A percentile compares a stretch with the other conserved stretches of the same genome.
These are phyloP conservation scores for Pestalotiopsis sp. DNA, from an alignment of 2,329 filamentous ascomycete species.

Conservation along the genomic window DNA sequence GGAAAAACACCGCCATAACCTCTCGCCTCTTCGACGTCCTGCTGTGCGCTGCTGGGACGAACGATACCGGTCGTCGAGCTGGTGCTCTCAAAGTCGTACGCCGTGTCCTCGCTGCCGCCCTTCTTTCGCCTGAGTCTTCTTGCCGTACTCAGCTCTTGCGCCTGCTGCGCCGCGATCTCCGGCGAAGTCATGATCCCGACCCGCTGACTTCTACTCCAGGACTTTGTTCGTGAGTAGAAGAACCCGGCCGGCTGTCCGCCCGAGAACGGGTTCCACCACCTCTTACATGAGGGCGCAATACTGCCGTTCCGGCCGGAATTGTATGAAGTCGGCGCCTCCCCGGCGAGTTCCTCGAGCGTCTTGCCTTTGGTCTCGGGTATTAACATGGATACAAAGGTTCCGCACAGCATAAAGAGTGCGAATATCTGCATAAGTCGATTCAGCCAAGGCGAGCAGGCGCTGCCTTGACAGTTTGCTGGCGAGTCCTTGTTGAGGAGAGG, in stretches of 20 bases:
- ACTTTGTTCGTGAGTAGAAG: slow-evolving; percentile 39
- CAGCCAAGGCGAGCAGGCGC: slow-evolving; percentile 59
- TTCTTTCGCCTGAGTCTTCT: slow-evolving; percentile 19
- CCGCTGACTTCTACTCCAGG: slow-evolving; percentile 28
- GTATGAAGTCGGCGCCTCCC: slow-evolving; percentile 64
- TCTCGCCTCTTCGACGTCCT: slow-evolving; percentile 3
- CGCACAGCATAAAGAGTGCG: slow-evolving; percentile 78
- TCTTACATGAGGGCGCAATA: slow-evolving; percentile 36
- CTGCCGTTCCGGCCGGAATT: slow-evolving; percentile 54
- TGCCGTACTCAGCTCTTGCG: slow-evolving; percentile 20
- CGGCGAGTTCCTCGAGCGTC: slow-evolving; percentile 71
- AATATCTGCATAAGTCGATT: slow-evolving; percentile 78
- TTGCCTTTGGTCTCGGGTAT: slow-evolving; percentile 77
- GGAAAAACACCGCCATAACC: slow-evolving; percentile 29
- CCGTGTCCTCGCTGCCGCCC: slow-evolving; percentile 11
- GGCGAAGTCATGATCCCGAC: slow-evolving; percentile 47
- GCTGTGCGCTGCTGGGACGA: slow-evolving; percentile 10
- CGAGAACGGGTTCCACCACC: slow-evolving; percentile 47
- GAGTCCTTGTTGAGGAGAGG: slow-evolving; percentile 62
- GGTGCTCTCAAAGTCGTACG: slow-evolving; percentile 22
- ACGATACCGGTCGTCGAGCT: slow-evolving; percentile 28
- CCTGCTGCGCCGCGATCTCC: slow-evolving; percentile 32
- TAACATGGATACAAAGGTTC: slow-evolving; percentile 68
- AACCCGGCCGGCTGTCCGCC: slow-evolving; percentile 57
- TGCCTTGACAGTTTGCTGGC: slow-evolving; percentile 48